phyloP scores from a whole-genome alignment of 331 rosid species.

The Malus hybrid region DNA sequence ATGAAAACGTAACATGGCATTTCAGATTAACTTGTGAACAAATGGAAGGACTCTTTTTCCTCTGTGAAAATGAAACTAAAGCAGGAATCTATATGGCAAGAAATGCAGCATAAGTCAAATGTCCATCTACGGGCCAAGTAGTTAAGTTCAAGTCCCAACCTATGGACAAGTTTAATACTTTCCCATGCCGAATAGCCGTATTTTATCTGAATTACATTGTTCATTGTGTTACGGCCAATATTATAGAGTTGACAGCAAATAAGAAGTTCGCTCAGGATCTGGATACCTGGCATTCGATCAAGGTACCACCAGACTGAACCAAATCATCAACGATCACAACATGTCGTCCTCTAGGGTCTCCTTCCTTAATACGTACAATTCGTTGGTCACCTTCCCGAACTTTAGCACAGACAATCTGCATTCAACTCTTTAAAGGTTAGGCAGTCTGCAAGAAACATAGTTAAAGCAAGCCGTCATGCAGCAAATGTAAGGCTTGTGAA shows the following conservation, averaged over 20 bases:
- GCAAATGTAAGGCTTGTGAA: conserved; percentile 2
- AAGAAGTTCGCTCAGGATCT: neutral
- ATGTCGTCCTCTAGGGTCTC: conserved; percentile 81
- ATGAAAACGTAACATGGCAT: neutral
- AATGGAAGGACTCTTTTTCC: neutral
- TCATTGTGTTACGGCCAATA: neutral
- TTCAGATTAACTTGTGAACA: neutral
- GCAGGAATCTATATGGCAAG: neutral
- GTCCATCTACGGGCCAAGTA: neutral
- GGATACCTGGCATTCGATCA: conserved; percentile 91
- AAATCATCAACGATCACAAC: conserved; percentile 95
- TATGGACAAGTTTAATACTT: neutral
- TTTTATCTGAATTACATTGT: neutral
- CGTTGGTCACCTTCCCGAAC: conserved; percentile 95
- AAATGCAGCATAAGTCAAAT: neutral
- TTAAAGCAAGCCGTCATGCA: neutral
- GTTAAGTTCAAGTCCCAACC: neutral
- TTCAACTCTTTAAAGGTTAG: conserved; percentile 3
- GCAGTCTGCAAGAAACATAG: neutral
- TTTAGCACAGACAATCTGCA: conserved; percentile 92
- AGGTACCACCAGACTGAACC: conserved; percentile 97
- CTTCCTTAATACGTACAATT: conserved; percentile 92
- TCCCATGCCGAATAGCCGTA: neutral
- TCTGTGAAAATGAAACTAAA: neutral
- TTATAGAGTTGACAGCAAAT: neutral